Conservation (phyloP, 2,329 filamentous ascomycete species). For the Penicillium frequentans region DNA sequence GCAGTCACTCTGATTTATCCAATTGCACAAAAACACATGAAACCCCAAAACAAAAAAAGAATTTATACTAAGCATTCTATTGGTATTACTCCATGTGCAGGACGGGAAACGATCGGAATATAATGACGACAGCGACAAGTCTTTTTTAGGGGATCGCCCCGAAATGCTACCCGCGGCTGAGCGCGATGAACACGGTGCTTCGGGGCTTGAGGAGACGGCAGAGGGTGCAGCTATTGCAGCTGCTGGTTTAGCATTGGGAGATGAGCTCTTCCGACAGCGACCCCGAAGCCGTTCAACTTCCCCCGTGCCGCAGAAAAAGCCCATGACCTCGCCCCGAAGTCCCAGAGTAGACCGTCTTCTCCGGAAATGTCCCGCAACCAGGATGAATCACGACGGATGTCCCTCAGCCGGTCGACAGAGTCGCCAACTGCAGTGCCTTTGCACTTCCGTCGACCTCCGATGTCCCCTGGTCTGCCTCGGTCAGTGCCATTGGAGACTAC, state of each 20-base stretch:
- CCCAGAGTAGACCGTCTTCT: constrained; percentile 37
- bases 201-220: constrained; percentile 35
- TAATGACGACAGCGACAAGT: constrained; percentile 43
- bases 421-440: constrained; percentile 59
- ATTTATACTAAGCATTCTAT: constrained; percentile 32
- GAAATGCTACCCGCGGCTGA: constrained; percentile 53
- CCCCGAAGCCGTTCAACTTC: constrained; percentile 38
- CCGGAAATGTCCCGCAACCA: constrained; percentile 22
- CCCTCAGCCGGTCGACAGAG: constrained; percentile 29
- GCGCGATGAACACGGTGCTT: constrained; percentile 45
- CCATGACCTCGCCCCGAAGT: constrained; percentile 28
- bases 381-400: constrained; percentile 27
- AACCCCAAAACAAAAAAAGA: constrained; percentile 18
- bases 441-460: constrained; percentile 54
- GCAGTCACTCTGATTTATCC: constrained; percentile 10
- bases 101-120: constrained; percentile 34
- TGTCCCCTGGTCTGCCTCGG: constrained; percentile 45
- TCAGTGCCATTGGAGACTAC: constrained; percentile 34
- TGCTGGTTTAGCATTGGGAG: constrained; percentile 16
- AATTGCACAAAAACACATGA: constrained; percentile 16
- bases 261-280: constrained; percentile 25
- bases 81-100: constrained; percentile 34
- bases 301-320: constrained; percentile 29
- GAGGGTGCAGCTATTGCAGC: constrained; percentile 19
- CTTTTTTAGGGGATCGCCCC: constrained; percentile 67